Conservation (phyloP, 2,329 filamentous ascomycete species). For the Albifimbria verrucaria region DNA sequence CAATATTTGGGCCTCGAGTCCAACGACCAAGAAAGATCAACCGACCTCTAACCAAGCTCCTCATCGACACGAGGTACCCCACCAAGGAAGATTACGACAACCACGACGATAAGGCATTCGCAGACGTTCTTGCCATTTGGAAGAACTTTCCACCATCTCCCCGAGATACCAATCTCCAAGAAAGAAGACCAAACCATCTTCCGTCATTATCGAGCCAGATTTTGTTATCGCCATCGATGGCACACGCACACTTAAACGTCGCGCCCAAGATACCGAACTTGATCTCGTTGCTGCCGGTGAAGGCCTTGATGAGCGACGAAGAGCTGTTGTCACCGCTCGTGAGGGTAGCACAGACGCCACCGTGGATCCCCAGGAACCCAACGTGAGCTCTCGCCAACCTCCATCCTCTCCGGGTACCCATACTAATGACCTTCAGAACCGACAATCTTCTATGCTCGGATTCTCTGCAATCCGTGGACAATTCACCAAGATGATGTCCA, state of each 20-base stretch:
- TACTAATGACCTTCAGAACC: conserved; percentile 7
- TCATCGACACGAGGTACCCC: background rate
- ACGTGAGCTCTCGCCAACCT: conserved; percentile 8
- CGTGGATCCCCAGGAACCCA: conserved; percentile 8
- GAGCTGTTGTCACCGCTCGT: conserved; percentile 13
- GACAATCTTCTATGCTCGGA: conserved; percentile 19
- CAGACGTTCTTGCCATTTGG: background rate
- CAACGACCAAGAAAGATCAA: no score
- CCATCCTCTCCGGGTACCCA: background rate
- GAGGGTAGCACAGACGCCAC: conserved; percentile 9
- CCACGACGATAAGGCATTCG: background rate
- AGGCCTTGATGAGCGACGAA: background rate
- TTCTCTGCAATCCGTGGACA: conserved; percentile 13
- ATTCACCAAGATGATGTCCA: conserved; percentile 26
- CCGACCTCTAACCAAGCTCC: background rate
- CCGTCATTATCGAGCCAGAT: conserved; percentile 3
- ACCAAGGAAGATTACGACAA: background rate
- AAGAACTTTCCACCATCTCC: background rate
- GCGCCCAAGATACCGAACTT: conserved; percentile 24
- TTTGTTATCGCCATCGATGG: conserved; percentile 23
- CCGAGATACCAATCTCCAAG: no score
- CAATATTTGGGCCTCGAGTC: no score
- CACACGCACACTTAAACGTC: conserved; percentile 24
- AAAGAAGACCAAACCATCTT: no score
- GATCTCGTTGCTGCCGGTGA: conserved; percentile 23